Base-by-base conservation (phyloP, 108 stramenopile species). In the Licmophora abbreviata region DNA sequence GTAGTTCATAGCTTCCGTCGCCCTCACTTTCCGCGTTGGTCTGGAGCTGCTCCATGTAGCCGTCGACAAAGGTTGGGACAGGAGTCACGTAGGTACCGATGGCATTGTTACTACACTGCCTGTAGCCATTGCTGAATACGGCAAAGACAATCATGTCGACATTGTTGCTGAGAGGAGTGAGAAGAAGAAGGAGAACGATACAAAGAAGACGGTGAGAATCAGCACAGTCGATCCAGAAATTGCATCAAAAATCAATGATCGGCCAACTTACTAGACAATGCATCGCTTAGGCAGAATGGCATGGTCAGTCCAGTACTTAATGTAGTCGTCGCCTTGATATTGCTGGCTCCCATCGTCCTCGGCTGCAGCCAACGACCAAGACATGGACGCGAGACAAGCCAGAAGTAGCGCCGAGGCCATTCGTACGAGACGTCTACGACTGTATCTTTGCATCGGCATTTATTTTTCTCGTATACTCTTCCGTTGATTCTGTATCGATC, bases 291-390 rank as follows among this genome's bases (percentile, higher is more conserved):
- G 83, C 27, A 74, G 61, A 48, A 90, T 77, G 51, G 83, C 83
- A 53, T 83, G 86, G 17, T 82, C 69, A 4, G 83, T 85, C 88
- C 88, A 90, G 66, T 81, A 81, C 44, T 66, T 59, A 51, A 90
- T 90, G 31, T 62, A 56, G 27, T 79, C 77, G 34, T 81, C 74
- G 9, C 61, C 77, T 15, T 38, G 1, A 44, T 44, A 36, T n/a
- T n/a, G n/a, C n/a, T n/a, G n/a, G n/a, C n/a, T n/a, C n/a, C n/a
- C n/a, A n/a, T n/a, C n/a, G n/a, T n/a, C n/a, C n/a, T n/a, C n/a
- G n/a, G n/a, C n/a, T n/a, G n/a, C n/a, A n/a, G n/a, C n/a, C n/a
- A n/a, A n/a, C n/a, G n/a, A n/a, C n/a, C n/a, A n/a, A n/a, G n/a
- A n/a, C n/a, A n/a, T n/a, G n/a, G n/a, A n/a, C n/a, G n/a, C n/a